These are phyloP conservation scores for Camelina laxa DNA, from an alignment of 345 rosid species.

Conservation along the genomic window DNA sequence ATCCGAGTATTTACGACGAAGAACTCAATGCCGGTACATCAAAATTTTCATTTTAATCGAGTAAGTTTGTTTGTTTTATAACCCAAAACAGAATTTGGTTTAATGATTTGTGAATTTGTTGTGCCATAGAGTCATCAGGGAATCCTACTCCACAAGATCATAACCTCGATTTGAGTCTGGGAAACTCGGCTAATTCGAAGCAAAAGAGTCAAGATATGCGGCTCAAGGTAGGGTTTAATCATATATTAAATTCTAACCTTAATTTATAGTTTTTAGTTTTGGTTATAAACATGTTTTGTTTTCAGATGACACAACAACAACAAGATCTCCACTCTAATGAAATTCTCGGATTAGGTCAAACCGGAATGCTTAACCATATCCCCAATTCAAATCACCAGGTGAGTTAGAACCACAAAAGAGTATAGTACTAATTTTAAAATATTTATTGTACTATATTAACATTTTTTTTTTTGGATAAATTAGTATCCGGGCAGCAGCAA, in stretches of 20 bases:
- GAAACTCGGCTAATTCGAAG: slow-evolving; percentile 55
- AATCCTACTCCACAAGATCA: slow-evolving; percentile 52
- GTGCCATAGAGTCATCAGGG: slow-evolving; percentile 54
- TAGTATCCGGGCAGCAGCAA: slow-evolving; percentile 70
- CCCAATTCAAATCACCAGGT: slow-evolving; percentile 42
- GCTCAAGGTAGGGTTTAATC: slow-evolving; percentile 35
- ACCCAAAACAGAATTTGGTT: background rate
- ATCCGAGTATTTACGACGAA: slow-evolving; percentile 63
- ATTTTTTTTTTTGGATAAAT: background rate
- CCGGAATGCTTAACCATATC: slow-evolving; percentile 41
- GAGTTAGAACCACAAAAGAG: background rate
- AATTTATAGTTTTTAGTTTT: background rate
- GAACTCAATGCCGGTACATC: slow-evolving; percentile 47
- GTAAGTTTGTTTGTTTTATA: background rate
- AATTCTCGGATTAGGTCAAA: slow-evolving; percentile 43
- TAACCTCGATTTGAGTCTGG: slow-evolving; percentile 93
- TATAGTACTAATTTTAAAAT: too few species aligned
- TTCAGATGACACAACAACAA: slow-evolving; percentile 38
- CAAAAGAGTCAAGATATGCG: slow-evolving; percentile 45
- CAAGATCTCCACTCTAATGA: slow-evolving; percentile 36
- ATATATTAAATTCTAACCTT: background rate
- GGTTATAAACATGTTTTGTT: background rate
- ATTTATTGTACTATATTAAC: background rate
- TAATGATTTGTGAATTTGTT: background rate
- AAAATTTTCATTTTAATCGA: background rate